These are phyloP conservation scores for Malus hybrid DNA, from an alignment of 331 rosid genomes.

Conservation along the genomic window DNA sequence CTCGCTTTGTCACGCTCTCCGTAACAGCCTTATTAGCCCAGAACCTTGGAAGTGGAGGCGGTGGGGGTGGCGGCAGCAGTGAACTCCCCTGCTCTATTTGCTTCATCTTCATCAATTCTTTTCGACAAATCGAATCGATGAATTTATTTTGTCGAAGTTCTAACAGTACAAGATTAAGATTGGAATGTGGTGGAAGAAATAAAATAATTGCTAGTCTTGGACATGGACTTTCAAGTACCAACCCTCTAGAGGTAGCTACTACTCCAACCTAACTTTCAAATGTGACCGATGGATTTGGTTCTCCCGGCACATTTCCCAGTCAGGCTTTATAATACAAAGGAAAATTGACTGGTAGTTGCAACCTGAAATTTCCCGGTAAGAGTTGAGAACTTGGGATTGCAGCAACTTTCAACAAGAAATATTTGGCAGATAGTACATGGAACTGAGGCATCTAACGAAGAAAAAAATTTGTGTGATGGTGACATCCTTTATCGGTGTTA, in stretches of 20 bases:
- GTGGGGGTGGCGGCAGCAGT: constrained; percentile 35
- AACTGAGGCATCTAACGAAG: too few species aligned
- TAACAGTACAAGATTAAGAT: neutral
- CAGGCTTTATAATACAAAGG: neutral
- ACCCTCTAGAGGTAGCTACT: neutral
- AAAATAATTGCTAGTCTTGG: neutral
- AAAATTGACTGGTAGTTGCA: constrained; percentile 29
- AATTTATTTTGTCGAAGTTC: too few species aligned
- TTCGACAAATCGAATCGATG: neutral
- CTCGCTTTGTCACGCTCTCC: constrained; percentile 60
- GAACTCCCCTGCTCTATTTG: constrained; percentile 27
- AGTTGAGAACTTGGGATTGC: neutral
- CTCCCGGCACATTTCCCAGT: neutral
- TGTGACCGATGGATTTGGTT: neutral
- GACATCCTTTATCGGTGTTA: too few species aligned
- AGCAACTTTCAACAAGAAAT: neutral
- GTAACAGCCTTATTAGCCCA: constrained; percentile 12
- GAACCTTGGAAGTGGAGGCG: constrained; percentile 44
- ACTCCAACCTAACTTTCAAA: constrained; percentile 47
- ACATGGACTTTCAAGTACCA: neutral
- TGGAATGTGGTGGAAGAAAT: neutral
- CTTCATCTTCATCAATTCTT: constrained; percentile 32
- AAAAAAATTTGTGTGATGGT: too few species aligned
- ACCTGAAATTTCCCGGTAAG: neutral
- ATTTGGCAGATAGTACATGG: neutral